Evolutionary conservation across 441 rosid genomes (phyloP).

Genomic region (Jatropha podagrica): DNA sequence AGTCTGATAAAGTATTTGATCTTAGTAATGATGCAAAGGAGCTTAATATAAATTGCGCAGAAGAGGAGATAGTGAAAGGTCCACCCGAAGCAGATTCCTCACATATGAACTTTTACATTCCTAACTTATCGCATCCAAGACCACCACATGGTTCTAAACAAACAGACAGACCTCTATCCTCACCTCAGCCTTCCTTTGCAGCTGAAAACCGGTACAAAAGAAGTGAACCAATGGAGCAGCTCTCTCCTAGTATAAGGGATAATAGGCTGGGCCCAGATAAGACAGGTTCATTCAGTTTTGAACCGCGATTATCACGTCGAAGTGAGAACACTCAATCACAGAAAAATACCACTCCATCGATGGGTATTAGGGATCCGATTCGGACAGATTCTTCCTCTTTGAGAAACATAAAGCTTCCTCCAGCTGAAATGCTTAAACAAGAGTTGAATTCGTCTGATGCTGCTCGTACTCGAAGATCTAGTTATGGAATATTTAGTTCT

Average conservation of each 20-base stretch:
- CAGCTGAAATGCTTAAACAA: slow-evolving; percentile 32
- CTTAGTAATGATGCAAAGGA: neutral
- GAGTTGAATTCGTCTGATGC: slow-evolving; percentile 18
- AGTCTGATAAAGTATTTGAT: slow-evolving; percentile 18
- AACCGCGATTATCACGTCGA: slow-evolving; percentile 31
- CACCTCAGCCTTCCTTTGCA: slow-evolving; percentile 21
- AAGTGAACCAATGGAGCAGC: slow-evolving; percentile 39
- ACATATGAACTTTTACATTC: slow-evolving; percentile 7
- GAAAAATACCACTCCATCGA: slow-evolving; percentile 17
- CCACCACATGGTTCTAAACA: slow-evolving; percentile 14
- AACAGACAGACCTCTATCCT: slow-evolving; percentile 16
- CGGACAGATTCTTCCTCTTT: slow-evolving; percentile 20
- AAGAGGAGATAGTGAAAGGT: neutral
- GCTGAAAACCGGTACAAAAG: slow-evolving; percentile 48
- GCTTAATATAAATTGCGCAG: neutral
- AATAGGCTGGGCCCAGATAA: slow-evolving; percentile 16
- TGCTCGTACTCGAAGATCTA: slow-evolving; percentile 27
- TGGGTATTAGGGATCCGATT: slow-evolving; percentile 23
- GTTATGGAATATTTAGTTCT: slow-evolving; percentile 50
- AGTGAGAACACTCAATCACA: slow-evolving; percentile 30
- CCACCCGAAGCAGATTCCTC: slow-evolving; percentile 13
- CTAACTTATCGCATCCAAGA: slow-evolving; percentile 19
- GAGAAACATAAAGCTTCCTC: slow-evolving; percentile 28
- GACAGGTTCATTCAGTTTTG: slow-evolving; percentile 38
- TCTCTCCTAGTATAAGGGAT: slow-evolving; percentile 21